Conservation (phyloP, 2,329 filamentous ascomycete species). For the Colletotrichum tabaci region DNA sequence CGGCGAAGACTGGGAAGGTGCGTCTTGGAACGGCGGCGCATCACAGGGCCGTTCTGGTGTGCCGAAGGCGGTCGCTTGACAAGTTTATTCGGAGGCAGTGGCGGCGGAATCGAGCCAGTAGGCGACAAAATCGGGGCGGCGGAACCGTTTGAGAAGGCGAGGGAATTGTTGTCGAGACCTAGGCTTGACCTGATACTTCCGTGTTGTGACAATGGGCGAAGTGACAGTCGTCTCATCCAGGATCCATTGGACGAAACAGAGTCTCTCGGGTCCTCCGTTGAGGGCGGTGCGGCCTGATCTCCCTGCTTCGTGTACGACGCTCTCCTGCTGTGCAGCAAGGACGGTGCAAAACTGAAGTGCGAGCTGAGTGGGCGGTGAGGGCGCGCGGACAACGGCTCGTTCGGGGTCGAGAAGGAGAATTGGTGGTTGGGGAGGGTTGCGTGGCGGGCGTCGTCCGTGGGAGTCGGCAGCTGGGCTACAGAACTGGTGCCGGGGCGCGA, state of each 20-base stretch:
- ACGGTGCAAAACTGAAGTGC: slow-evolving; percentile 56
- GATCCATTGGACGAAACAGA: slow-evolving; percentile 75
- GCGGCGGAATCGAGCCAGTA: slow-evolving; percentile 55
- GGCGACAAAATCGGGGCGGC: slow-evolving; percentile 73
- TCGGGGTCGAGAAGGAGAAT: slow-evolving; percentile 46
- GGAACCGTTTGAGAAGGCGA: slow-evolving; percentile 77
- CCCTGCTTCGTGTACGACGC: slow-evolving; percentile 59
- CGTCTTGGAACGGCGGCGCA: slow-evolving; percentile 68
- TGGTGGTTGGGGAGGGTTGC: slow-evolving; percentile 42
- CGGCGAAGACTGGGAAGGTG: slow-evolving; percentile 77
- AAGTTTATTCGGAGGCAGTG: slow-evolving; percentile 79
- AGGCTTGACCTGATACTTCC: slow-evolving; percentile 76
- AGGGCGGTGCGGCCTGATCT: slow-evolving; percentile 53
- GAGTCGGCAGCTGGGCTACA: slow-evolving; percentile 50
- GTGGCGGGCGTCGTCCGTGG: slow-evolving; percentile 47
- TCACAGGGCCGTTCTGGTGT: slow-evolving; percentile 59
- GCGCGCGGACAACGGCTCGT: slow-evolving; percentile 44
- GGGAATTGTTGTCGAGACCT: slow-evolving; percentile 75
- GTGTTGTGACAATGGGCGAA: slow-evolving; percentile 75
- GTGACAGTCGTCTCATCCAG: slow-evolving; percentile 81
- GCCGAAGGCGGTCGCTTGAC: slow-evolving; percentile 79
- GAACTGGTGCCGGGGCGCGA: slow-evolving; percentile 63
- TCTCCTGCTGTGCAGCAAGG: slow-evolving; percentile 57
- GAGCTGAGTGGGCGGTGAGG: slow-evolving; percentile 52
- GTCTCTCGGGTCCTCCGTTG: slow-evolving; percentile 65